Evolutionary conservation across 345 rosid genomes (phyloP), one percentile per base, ranked within the genome.

Genomic region (Eucalyptus sp.): DNA sequence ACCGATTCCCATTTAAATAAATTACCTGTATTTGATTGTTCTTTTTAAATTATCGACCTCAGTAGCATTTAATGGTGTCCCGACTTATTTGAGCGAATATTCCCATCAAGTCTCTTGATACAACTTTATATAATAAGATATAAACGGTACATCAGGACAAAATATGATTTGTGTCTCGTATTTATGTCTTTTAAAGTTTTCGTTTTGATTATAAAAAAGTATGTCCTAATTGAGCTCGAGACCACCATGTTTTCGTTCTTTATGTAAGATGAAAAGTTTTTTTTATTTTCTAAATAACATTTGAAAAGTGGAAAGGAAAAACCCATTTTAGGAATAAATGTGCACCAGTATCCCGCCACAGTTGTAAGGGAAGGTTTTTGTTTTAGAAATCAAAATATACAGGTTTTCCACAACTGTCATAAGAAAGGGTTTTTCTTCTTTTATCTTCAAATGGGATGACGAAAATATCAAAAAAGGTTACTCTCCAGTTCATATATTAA

Each of bases 1-100:
- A 18, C 14, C 24, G 0, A 5, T 71, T 71, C 46, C 6, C 25
- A 33, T 71, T 33, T 37, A 12, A 71, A 10, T 71, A 37, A 37
- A 22, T 18, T 20, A 5, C 7, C 8, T 2, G 0, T 20, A 12
- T 71, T 71, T n/a, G 5, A 64, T 64, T 4, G 3, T 64, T n/a
- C 37, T 64, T 14, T 64, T 64, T 71, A 37, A 18, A 18, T 37
- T 71, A 71, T 12, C 5, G 2, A 37, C 83, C 20, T 71, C 25
- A 10, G 5, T 71, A 43, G 43, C 13, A 5, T 71, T 71, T 18
- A 18, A 37, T 17, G 7, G 46, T 22, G 4, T 71, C 83, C 27
- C 7, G 0, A 33, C 25, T 71, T 71, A 71, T 8, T 9, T 10
- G 81, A 71, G 81, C 7, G 3, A 71, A 37, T 33, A 33, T 71